Conservation (phyloP, 305 asterid species). For the Fraxinus floribunda region DNA sequence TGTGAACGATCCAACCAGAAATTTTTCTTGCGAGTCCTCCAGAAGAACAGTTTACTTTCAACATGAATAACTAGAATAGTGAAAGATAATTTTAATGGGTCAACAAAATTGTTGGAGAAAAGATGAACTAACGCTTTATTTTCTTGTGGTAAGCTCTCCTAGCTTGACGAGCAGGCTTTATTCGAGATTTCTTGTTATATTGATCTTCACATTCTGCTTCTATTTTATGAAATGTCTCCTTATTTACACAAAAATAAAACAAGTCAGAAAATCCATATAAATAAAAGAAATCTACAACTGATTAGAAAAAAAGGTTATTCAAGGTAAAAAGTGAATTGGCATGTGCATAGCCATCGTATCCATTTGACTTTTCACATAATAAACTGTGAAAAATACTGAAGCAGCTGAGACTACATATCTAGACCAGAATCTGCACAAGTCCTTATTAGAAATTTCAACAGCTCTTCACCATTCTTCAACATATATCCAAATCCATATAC, state of each 20-base stretch:
- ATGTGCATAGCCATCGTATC: neutral
- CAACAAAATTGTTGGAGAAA: neutral
- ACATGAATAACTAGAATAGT: neutral
- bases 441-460: neutral
- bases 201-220: slow-evolving; percentile 45
- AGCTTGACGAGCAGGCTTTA: slow-evolving; percentile 54
- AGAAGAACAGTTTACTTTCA: neutral
- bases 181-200: slow-evolving; percentile 45
- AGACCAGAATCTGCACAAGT: slow-evolving; percentile 7
- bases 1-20: slow-evolving; percentile 9
- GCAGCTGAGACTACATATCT: slow-evolving; percentile 1
- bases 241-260: slow-evolving; percentile 14
- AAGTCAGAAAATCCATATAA: neutral
- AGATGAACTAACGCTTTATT: slow-evolving; percentile 55
- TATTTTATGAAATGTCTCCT: slow-evolving; percentile 39
- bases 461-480: neutral
- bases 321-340: neutral
- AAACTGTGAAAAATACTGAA: slow-evolving; percentile 8
- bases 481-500: neutral
- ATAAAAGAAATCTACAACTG: slow-evolving; percentile 4
- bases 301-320: slow-evolving; percentile 1
- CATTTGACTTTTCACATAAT: neutral
- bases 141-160: slow-evolving; percentile 49
- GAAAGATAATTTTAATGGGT: neutral
- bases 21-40: neutral